Evolutionary conservation across 176 grass and related monocot species (phyloP).

Genomic region (Olyra latifolia): DNA sequence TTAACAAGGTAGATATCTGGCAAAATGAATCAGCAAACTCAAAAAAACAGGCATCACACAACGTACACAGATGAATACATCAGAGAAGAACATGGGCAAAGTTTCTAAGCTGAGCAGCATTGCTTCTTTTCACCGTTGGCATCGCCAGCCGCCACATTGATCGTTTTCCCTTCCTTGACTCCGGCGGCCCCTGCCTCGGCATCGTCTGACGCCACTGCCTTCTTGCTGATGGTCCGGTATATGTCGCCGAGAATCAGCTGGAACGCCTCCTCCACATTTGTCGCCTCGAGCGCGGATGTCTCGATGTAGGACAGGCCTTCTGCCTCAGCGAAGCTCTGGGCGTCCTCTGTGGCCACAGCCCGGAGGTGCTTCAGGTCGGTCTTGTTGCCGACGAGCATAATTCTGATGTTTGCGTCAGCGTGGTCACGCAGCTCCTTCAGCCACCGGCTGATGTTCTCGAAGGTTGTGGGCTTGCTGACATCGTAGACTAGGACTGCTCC

Average conservation of each 20-base stretch:
- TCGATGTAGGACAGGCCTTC: constrained; percentile 83
- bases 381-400: constrained; percentile 95
- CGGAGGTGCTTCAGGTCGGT: constrained; percentile 76
- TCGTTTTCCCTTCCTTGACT: constrained; percentile 78
- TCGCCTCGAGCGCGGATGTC: constrained; percentile 78
- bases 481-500: constrained; percentile 83
- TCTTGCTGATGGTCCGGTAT: constrained; percentile 80
- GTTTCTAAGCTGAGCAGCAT: constrained; percentile 72
- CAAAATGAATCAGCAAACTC: constrained; percentile 51
- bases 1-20: constrained; percentile 41
- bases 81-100: neutral
- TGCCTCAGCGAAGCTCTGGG: constrained; percentile 52
- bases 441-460: constrained; percentile 84
- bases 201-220: constrained; percentile 52
- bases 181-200: constrained; percentile 20
- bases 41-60: constrained; percentile 33
- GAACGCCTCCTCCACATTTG: constrained; percentile 84
- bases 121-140: constrained; percentile 53
- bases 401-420: constrained; percentile 71
- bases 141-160: constrained; percentile 50
- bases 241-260: constrained; percentile 82
- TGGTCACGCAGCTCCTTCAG: constrained; percentile 89
- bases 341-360: constrained; percentile 56
- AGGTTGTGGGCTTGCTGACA: constrained; percentile 84
- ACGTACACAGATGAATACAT: neutral